These are phyloP conservation scores for Aspergillus costaricaensis DNA, from an alignment of 2,329 filamentous ascomycete species.

Conservation along the genomic window DNA sequence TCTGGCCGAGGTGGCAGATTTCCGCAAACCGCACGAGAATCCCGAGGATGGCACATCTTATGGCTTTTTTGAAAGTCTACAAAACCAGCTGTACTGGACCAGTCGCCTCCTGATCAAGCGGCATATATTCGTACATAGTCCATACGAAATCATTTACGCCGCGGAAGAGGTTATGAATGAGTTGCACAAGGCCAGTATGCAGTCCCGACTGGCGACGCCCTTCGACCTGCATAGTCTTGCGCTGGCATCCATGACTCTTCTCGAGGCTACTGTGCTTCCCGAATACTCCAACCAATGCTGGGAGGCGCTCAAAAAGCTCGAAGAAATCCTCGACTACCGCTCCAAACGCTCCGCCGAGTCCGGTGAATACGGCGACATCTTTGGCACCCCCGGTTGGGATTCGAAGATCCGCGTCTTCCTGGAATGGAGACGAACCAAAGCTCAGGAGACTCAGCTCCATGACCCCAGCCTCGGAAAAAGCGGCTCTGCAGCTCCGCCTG, in stretches of 20 bases:
- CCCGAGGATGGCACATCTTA: conserved; percentile 28
- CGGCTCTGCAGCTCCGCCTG: conserved; percentile 30
- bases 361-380: conserved; percentile 42
- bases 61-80: conserved; percentile 39
- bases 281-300: conserved; percentile 43
- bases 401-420: conserved; percentile 43
- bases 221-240: conserved; percentile 46
- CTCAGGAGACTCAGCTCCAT: conserved; percentile 35
- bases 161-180: conserved; percentile 45
- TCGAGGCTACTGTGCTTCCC: conserved; percentile 45
- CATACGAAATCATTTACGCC: conserved; percentile 45
- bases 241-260: conserved; percentile 44
- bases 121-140: conserved; percentile 45
- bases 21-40: conserved; percentile 31
- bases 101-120: conserved; percentile 45
- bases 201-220: conserved; percentile 37
- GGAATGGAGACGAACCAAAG: conserved; percentile 40
- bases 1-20: conserved; percentile 39
- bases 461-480: conserved; percentile 25
- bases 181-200: conserved; percentile 37
- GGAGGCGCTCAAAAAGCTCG: conserved; percentile 52
- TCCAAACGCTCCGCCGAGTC: conserved; percentile 33
- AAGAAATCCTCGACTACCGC: conserved; percentile 51
- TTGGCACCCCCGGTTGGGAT: conserved; percentile 44
- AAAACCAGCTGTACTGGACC: conserved; percentile 46